These are phyloP conservation scores for Umbelopsis vinacea DNA, from an alignment of 192 early-diverging fungal species.

Conservation along the genomic window DNA sequence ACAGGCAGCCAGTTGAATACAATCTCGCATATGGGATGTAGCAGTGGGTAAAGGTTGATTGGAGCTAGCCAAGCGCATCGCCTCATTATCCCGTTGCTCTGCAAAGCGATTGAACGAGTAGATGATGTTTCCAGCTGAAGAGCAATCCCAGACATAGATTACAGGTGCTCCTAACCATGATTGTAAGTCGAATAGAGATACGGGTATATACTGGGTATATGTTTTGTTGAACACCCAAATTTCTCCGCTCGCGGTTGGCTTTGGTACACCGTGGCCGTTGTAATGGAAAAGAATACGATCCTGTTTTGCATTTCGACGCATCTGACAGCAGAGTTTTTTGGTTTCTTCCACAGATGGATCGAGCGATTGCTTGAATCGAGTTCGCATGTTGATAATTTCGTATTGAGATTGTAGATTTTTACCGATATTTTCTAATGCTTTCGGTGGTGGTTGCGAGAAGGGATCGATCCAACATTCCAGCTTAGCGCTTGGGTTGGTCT, in stretches of 20 bases:
- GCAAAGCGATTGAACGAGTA: slow-evolving; percentile 89
- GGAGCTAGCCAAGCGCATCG: slow-evolving; percentile 40
- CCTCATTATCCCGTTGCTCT: slow-evolving; percentile 81
- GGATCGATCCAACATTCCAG: slow-evolving; percentile 98
- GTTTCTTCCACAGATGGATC: slow-evolving; percentile 95
- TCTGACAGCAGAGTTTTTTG: slow-evolving; percentile 83
- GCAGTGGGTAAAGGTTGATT: slow-evolving; percentile 17
- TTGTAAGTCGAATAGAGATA: slow-evolving; percentile 89
- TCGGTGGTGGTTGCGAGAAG: slow-evolving; percentile 69
- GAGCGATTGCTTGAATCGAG: slow-evolving; percentile 79
- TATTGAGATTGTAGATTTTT: slow-evolving; percentile 93
- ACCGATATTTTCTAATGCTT: slow-evolving; percentile 88
- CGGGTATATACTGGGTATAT: slow-evolving; percentile 98
- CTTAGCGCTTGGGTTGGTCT: slow-evolving; percentile 86
- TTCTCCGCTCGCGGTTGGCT: slow-evolving; percentile 91
- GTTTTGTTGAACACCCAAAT: slow-evolving; percentile 99
- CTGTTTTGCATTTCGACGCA: slow-evolving; percentile 87
- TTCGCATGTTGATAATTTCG: slow-evolving; percentile 85
- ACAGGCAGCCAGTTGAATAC: slow-evolving; percentile 95
- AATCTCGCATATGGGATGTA: slow-evolving; percentile 61
- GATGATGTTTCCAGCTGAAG: slow-evolving; percentile 90
- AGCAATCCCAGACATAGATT: slow-evolving; percentile 97
- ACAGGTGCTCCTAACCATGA: slow-evolving; percentile 94
- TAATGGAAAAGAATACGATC: slow-evolving; percentile 97
- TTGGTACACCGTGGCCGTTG: slow-evolving; percentile 98